Percentiles rank a stretch among this genome's conserved stretches.
Evolutionary conservation across 129 eudicot species (phyloP).

Genomic region (Chrysanthemum makinoi): DNA sequence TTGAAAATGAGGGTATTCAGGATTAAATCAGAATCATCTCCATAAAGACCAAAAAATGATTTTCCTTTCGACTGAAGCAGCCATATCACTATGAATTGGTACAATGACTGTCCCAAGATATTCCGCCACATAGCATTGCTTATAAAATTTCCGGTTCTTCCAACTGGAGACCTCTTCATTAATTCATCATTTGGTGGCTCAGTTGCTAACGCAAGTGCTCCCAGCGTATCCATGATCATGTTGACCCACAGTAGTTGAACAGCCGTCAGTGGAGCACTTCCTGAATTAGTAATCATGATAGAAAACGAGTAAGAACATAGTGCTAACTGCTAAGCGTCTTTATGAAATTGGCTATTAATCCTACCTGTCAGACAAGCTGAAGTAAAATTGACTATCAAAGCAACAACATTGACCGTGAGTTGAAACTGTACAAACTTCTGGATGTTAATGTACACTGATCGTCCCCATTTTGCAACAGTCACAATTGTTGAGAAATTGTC

Average conservation of each 20-base stretch:
- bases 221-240: conserved; percentile 98
- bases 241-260: conserved; percentile 98
- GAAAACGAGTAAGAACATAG: conserved; percentile 8
- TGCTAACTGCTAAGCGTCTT: background rate
- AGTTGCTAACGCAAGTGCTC: conserved; percentile 97
- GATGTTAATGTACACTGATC: conserved; percentile 86
- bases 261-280: conserved; percentile 94
- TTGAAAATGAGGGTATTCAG: conserved; percentile 92
- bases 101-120: conserved; percentile 82
- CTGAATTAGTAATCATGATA: conserved; percentile 34
- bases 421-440: conserved; percentile 98
- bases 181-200: conserved; percentile 97
- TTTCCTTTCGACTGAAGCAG: conserved; percentile 72
- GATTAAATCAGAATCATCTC: conserved; percentile 53
- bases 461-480: conserved; percentile 98
- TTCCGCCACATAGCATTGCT: conserved; percentile 94
- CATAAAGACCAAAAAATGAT: conserved; percentile 48
- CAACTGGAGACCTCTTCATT: conserved; percentile 94
- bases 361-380: conserved; percentile 92
- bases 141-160: conserved; percentile 81
- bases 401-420: conserved; percentile 92
- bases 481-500: conserved; percentile 98
- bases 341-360: background rate
- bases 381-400: conserved; percentile 81
- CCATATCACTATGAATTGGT: conserved; percentile 85